These are phyloP conservation scores for Clonostachys byssicola DNA, from an alignment of 2,329 filamentous ascomycete genomes.

Conservation along the genomic window DNA sequence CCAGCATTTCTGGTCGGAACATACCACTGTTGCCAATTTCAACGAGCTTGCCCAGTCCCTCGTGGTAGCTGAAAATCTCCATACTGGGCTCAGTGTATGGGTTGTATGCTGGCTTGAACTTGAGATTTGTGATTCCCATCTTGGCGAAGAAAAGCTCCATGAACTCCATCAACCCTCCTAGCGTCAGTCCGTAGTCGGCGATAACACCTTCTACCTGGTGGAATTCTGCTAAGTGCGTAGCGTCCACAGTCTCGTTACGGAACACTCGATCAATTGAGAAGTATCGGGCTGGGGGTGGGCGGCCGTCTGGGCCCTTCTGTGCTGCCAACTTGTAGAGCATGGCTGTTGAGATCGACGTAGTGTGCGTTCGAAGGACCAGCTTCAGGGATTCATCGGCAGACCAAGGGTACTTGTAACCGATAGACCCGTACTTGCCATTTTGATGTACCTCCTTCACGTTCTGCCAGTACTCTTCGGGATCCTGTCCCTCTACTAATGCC, in stretches of 20 bases:
- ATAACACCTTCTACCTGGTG: slow-evolving; percentile 99
- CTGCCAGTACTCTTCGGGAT: slow-evolving; percentile 85
- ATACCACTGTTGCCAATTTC: slow-evolving; percentile 98
- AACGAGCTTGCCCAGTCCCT: slow-evolving; percentile 83
- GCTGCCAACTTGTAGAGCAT: slow-evolving; percentile 88
- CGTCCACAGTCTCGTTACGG: slow-evolving; percentile 95
- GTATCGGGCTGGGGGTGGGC: slow-evolving; percentile 72
- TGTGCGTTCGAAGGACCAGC: slow-evolving; percentile 92
- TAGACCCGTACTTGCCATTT: slow-evolving; percentile 87
- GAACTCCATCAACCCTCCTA: slow-evolving; percentile 88
- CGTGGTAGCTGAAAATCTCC: slow-evolving; percentile 97
- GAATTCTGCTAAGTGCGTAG: slow-evolving; percentile 95
- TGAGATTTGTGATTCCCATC: slow-evolving; percentile 81
- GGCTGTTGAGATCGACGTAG: slow-evolving; percentile 85
- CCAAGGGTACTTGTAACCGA: slow-evolving; percentile 96
- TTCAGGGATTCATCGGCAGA: slow-evolving; percentile 79
- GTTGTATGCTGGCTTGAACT: slow-evolving; percentile 95
- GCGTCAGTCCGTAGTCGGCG: slow-evolving; percentile 88
- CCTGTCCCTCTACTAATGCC: slow-evolving; percentile 46
- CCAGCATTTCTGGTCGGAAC: slow-evolving; percentile 97
- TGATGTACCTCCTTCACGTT: slow-evolving; percentile 86
- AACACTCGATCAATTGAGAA: slow-evolving; percentile 99
- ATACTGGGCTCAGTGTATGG: slow-evolving; percentile 93
- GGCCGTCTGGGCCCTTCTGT: slow-evolving; percentile 68
- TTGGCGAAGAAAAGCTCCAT: slow-evolving; percentile 95